phyloP scores from a whole-genome alignment of 2,329 filamentous ascomycete genomes.

The Aspergillus arachidicola region DNA sequence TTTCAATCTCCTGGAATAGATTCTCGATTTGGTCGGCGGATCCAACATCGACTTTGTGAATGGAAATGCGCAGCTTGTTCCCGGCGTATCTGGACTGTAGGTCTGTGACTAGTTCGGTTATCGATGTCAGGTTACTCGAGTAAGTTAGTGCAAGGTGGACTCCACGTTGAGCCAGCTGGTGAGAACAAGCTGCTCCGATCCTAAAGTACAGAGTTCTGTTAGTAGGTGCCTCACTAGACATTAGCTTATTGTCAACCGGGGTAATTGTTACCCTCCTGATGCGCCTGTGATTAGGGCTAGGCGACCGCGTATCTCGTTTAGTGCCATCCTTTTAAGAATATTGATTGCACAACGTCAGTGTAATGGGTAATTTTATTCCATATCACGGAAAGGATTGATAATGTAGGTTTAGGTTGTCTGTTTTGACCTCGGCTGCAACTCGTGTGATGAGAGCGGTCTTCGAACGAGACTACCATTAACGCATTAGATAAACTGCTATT shows the following conservation, averaged over 20 bases:
- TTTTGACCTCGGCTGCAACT: neutral
- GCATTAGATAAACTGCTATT: rapidly evolving
- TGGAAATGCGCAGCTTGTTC: conserved; percentile 48
- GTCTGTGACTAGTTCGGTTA: conserved; percentile 49
- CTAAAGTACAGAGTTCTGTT: conserved; percentile 37
- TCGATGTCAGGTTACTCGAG: conserved; percentile 52
- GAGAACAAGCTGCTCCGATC: conserved; percentile 63
- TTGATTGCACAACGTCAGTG: neutral
- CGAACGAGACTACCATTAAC: neutral
- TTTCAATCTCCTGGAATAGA: conserved; percentile 58
- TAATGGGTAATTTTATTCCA: rapidly evolving
- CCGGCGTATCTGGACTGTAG: conserved; percentile 39
- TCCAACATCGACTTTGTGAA: conserved; percentile 62
- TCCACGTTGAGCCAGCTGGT: conserved; percentile 55
- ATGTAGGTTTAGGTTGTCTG: neutral
- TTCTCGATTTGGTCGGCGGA: conserved; percentile 55
- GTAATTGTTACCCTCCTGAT: neutral
- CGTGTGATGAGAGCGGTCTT: neutral
- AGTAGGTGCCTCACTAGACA: neutral
- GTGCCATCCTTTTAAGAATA: neutral
- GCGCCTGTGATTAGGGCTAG: neutral
- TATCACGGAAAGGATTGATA: neutral
- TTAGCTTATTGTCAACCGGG: neutral
- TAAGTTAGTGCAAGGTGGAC: conserved; percentile 62
- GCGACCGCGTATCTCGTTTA: neutral